Conservation (phyloP, 78 protist species). For the Acrasis kona region DNA sequence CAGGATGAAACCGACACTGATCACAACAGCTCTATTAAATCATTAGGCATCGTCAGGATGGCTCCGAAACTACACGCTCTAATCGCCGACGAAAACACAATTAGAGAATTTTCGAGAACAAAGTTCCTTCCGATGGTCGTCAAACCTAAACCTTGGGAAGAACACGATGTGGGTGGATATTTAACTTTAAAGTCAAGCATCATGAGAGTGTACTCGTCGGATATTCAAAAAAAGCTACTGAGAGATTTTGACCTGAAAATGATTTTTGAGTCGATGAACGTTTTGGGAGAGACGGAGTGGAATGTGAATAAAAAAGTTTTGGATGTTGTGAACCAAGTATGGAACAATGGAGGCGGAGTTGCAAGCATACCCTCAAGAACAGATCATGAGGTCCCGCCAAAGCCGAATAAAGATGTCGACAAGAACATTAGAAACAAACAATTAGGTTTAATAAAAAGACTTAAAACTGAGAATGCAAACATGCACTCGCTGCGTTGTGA, state of each 20-base stretch:
- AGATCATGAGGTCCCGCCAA: conserved; percentile 26
- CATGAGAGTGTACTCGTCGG: not conserved
- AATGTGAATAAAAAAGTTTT: conserved; percentile 36
- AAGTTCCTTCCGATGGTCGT: conserved; percentile 1
- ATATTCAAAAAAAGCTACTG: not conserved
- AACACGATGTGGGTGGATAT: not conserved
- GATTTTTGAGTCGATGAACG: conserved; percentile 39
- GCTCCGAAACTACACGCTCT: too few relatives aligned
- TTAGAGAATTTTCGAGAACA: not conserved
- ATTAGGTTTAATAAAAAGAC: not conserved
- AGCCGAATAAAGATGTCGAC: not conserved
- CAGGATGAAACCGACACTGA: too few relatives aligned
- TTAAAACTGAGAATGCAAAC: conserved; percentile 24
- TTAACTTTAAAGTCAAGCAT: not conserved
- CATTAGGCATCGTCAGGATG: too few relatives aligned
- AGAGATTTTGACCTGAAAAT: not conserved
- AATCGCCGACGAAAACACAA: not conserved
- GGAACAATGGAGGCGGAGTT: conserved; percentile 13
- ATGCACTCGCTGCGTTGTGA: conserved; percentile 44
- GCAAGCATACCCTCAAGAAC: conserved; percentile 20
- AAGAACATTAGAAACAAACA: not conserved
- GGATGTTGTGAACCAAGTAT: not conserved
- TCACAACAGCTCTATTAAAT: too few relatives aligned
- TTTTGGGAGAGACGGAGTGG: conserved; percentile 50
- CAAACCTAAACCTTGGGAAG: conserved; percentile 11